Evolutionary conservation across 257 asterid species (phyloP), one percentile per base, ranked within the genome.

Genomic region (Gentiana straminea): DNA sequence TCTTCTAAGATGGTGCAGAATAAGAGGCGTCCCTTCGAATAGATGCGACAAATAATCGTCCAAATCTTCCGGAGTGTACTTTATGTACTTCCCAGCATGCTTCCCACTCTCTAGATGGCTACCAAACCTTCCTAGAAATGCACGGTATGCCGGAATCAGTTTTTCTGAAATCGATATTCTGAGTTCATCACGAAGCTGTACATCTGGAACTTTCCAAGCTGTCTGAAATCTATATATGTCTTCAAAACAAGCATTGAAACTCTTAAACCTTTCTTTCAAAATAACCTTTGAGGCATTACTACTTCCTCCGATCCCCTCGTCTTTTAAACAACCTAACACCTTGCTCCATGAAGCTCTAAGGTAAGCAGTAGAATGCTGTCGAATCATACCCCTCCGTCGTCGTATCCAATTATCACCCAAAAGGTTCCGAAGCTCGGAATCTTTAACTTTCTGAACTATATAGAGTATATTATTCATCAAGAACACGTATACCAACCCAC

Each of bases 161-260:
- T 88, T 92, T 64, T 88, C 97, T 0, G 97, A 88, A 46, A 92
- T 85, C 57, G 95, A 85, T 64, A 92, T 85, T 71, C 88, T 77
- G 59, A 92, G 99, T 75, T 92, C 97, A 67, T 92, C 99, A 0
- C 99, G 91, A 55, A 92, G 94, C 73, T 92, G 99, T 54, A 80
- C 70, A 75, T 92, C 97, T 13, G 93, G 94, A 37, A 92, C 95
- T 77, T 85, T 88, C 97, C 99, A 92, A 62, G 91, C 86, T 0
- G 97, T 83, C 68, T 92, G 99, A 49, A 72, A 73, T 78, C 97
- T 71, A 59, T 85, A 88, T 33, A 83, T 73, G 35, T 88, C 99
- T 68, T 92, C 99, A 54, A 92, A 92, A 71, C 95, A 88, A 50
- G 89, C 81, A 59, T 92, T 92, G 70, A 92, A 88, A 66, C 69